phyloP scores from a whole-genome alignment of 345 rosid genomes.

The Toxicodendron radicans region DNA sequence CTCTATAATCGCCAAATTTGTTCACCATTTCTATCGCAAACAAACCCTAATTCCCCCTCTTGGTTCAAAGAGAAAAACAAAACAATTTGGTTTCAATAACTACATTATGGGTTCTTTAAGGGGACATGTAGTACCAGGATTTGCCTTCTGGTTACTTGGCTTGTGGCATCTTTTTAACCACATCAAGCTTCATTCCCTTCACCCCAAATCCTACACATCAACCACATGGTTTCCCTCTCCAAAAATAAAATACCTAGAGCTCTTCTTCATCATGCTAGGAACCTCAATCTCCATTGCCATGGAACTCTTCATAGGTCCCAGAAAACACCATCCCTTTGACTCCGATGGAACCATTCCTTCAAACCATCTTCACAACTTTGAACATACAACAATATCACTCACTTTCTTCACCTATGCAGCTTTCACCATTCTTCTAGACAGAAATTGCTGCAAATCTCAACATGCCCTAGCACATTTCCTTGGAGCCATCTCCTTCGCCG shows the following conservation, averaged over 20 bases:
- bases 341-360: conserved; percentile 77
- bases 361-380: conserved; percentile 86
- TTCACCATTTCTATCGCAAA: neutral
- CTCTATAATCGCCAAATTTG: conserved; percentile 12
- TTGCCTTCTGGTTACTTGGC: conserved; percentile 62
- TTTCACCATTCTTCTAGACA: conserved; percentile 59
- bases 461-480: conserved; percentile 49
- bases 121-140: conserved; percentile 78
- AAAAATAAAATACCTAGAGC: conserved; percentile 58
- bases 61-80: no score
- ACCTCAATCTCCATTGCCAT: conserved; percentile 60
- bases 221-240: conserved; percentile 61
- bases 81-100: no score
- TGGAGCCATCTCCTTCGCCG: conserved; percentile 62
- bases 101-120: conserved; percentile 61
- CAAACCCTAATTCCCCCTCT: neutral
- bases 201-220: conserved; percentile 56
- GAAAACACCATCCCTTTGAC: conserved; percentile 77
- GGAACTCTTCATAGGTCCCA: conserved; percentile 76
- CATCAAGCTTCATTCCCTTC: conserved; percentile 48
- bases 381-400: conserved; percentile 67
- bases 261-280: conserved; percentile 51
- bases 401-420: conserved; percentile 67
- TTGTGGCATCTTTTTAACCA: conserved; percentile 85
- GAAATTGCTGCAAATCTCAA: conserved; percentile 25